Evolutionary conservation across 2,329 filamentous ascomycete species (phyloP).

Genomic region (Colletotrichum tanaceti): DNA sequence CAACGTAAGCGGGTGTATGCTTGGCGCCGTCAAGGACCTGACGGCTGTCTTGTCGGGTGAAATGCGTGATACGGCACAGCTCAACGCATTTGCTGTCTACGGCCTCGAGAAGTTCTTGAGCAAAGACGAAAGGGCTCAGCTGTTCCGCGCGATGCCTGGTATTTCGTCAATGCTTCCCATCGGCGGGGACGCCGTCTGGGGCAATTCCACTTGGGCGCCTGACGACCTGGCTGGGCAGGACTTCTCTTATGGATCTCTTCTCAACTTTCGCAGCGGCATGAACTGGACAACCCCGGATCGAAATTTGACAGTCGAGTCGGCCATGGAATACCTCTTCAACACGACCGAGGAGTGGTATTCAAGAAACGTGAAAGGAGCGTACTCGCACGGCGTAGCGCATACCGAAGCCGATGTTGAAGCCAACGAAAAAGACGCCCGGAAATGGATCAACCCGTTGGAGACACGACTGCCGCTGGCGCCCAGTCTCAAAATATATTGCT

Average conservation of each 20-base stretch:
- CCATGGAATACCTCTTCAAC: conserved; percentile 80
- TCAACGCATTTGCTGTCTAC: conserved; percentile 96
- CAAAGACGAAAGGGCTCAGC: conserved; percentile 88
- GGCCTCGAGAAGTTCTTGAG: conserved; percentile 95
- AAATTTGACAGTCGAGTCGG: conserved; percentile 85
- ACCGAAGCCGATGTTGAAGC: conserved; percentile 82
- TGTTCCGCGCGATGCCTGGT: conserved; percentile 97
- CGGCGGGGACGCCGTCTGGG: conserved; percentile 95
- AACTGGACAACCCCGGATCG: conserved; percentile 72
- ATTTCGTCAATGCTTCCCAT: conserved; percentile 97
- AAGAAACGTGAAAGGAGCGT: conserved; percentile 76
- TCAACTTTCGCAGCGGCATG: conserved; percentile 80
- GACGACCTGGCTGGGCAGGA: conserved; percentile 83
- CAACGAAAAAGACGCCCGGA: conserved; percentile 79
- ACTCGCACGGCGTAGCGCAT: conserved; percentile 89
- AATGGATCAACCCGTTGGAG: conserved; percentile 97
- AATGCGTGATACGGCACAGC: conserved; percentile 97
- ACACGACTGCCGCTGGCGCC: conserved; percentile 88
- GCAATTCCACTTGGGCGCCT: conserved; percentile 85
- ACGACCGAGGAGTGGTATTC: conserved; percentile 89
- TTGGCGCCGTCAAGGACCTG: conserved; percentile 90
- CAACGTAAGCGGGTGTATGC: conserved; percentile 98
- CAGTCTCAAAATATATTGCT: conserved; percentile 94
- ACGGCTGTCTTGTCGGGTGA: conserved; percentile 93
- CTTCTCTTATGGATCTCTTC: conserved; percentile 80